Base-by-base conservation (phyloP, 2,329 filamentous ascomycete species). In the Trichophyton schoenleinii region DNA sequence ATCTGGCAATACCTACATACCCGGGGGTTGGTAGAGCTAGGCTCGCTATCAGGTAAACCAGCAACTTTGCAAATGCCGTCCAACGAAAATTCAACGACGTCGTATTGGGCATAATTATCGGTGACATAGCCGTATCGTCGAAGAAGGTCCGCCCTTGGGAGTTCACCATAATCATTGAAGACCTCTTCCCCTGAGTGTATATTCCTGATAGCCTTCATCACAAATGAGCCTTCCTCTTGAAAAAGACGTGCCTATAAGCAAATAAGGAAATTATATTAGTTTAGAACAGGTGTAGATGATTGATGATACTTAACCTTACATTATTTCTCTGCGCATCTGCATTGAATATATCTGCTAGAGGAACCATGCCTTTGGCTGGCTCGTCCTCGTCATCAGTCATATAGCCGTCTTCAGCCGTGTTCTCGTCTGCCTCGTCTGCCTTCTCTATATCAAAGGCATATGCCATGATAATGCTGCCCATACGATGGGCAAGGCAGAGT, bases 381-480 rank as follows among this genome's bases (percentile, higher is more conserved):
- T 86, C 84, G 0, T 87, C 79, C 77, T 86, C 87, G 49, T 83
- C 84, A 52, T 83, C 84, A 25, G 85, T 84, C 64, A 79, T 67
- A 58, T 79, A 76, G 3, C 77, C 76, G 42, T 77, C 76, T 5
- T 81, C 77, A 6, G 73, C 60, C 1, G 84, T 82, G 0, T 83
- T 78, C 3, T 84, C 78, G 22, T 84, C 80, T 0, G 72, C 68
- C 9, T 36, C 49, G 9, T 55, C 49, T 4, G 13, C 18, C 41
- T 79, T 79, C 65, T 85, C 83, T 5, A 95, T 81, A 66, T 96
- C 91, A 70, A 96, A 96, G 0, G 90, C 90, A 70, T 95, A 96
- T 0, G 90, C 87, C 90, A 96, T 95, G 66, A 96, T 92, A 15
- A 87, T 84, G 63, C 87, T 91, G 1, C 88, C 91, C 86, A 95